phyloP scores from a whole-genome alignment of 2,329 filamentous ascomycete genomes.

The Pseudogymnoascus sp. region DNA sequence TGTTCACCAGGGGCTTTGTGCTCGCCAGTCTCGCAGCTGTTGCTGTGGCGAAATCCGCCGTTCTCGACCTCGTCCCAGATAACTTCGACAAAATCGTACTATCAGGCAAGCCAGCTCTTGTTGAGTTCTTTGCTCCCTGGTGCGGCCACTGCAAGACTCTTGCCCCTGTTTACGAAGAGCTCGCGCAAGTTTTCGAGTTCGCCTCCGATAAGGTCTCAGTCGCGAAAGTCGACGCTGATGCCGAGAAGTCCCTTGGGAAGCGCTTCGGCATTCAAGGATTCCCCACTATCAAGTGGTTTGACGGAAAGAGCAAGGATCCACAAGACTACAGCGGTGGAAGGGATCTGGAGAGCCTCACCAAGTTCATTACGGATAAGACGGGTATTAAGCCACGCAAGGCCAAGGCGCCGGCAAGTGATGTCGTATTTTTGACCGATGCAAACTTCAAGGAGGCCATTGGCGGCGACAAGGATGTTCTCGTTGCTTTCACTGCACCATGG shows the following conservation, averaged over 20 bases:
- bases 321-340: constrained; percentile 79
- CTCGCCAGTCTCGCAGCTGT: constrained; percentile 44
- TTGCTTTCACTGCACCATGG: constrained; percentile 97
- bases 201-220: constrained; percentile 69
- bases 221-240: constrained; percentile 93
- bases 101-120: constrained; percentile 87
- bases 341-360: constrained; percentile 74
- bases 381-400: constrained; percentile 68
- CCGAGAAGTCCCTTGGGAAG: constrained; percentile 75
- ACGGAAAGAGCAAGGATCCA: constrained; percentile 82
- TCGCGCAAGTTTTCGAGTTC: constrained; percentile 65
- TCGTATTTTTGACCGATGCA: constrained; percentile 71
- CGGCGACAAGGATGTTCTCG: constrained; percentile 78
- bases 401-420: constrained; percentile 65
- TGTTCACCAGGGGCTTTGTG: constrained; percentile 50
- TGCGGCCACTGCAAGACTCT: constrained; percentile 99
- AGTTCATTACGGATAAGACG: constrained; percentile 81
- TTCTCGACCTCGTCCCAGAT: constrained; percentile 77
- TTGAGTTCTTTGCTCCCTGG: constrained; percentile 98
- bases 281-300: constrained; percentile 95
- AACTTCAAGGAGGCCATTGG: constrained; percentile 73
- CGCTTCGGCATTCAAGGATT: constrained; percentile 87
- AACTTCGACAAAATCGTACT: constrained; percentile 92
- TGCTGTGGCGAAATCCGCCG: constrained; percentile 65
- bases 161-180: constrained; percentile 88